Conservation (phyloP, 164 flowering plant species). For the Vitis labrusca region DNA sequence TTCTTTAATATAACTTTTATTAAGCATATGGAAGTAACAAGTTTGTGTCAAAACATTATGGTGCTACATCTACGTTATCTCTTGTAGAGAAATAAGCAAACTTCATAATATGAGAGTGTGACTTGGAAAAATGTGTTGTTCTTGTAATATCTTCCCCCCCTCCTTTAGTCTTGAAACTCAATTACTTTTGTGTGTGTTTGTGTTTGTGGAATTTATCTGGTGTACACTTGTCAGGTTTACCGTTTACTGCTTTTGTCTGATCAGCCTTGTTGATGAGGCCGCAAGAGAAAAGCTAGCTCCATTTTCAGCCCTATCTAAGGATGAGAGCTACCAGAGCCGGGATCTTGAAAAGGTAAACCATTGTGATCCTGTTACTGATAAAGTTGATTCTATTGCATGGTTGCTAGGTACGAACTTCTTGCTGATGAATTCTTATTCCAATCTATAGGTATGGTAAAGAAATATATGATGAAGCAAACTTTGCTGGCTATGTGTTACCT, state of each 20-base stretch:
- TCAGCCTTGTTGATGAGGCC: slow-evolving; percentile 72
- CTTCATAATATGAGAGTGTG: no score
- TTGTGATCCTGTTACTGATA: not conserved
- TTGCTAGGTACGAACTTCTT: not conserved
- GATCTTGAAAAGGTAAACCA: slow-evolving; percentile 89
- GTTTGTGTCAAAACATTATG: no score
- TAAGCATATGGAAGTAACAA: no score
- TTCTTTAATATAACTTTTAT: no score
- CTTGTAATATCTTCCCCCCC: no score
- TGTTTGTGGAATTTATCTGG: not conserved
- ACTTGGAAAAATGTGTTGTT: no score
- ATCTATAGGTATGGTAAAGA: slow-evolving; percentile 29
- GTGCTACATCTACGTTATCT: no score
- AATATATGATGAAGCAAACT: no score
- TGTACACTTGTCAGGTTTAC: not conserved
- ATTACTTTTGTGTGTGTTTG: no score
- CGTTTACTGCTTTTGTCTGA: slow-evolving; percentile 7
- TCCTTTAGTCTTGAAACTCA: no score
- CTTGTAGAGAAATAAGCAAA: no score
- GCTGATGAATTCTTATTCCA: slow-evolving; percentile 2
- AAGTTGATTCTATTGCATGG: not conserved
- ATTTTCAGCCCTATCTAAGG: slow-evolving; percentile 60
- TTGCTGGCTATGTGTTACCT: no score
- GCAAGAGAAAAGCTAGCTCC: slow-evolving; percentile 76
- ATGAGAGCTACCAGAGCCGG: slow-evolving; percentile 85